phyloP scores from a whole-genome alignment of 192 early-diverging fungal species.

The Coemansia sp. region DNA sequence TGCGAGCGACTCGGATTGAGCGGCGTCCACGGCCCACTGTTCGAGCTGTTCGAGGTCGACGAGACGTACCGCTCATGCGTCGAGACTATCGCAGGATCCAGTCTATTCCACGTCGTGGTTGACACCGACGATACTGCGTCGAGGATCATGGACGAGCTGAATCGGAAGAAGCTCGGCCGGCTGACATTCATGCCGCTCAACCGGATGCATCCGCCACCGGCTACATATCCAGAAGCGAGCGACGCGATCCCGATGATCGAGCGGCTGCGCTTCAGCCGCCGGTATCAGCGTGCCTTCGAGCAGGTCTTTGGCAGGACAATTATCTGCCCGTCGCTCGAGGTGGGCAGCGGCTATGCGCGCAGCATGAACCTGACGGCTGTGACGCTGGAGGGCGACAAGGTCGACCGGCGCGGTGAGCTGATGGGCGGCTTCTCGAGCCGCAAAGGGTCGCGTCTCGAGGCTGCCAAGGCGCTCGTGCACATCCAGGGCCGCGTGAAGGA shows the following conservation, averaged over 20 bases:
- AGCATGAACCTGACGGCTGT: constrained; percentile 78
- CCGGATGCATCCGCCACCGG: constrained; percentile 64
- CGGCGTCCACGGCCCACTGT: constrained; percentile 90
- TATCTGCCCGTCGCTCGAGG: constrained; percentile 80
- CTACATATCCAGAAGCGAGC: constrained; percentile 63
- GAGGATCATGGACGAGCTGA: constrained; percentile 58
- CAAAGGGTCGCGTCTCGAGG: constrained; percentile 71
- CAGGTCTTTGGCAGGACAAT: constrained; percentile 93
- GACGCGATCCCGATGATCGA: constrained; percentile 84
- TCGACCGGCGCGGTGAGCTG: constrained; percentile 89
- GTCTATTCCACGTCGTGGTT: constrained; percentile 95
- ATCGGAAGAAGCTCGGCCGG: constrained; percentile 67
- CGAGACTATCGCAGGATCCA: constrained; percentile 81
- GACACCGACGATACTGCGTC: constrained; percentile 92
- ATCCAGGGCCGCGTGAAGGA: constrained; percentile 17
- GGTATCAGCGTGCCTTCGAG: constrained; percentile 73
- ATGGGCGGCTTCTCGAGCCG: constrained; percentile 86
- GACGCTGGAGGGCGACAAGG: constrained; percentile 89
- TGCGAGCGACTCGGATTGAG: constrained; percentile 60
- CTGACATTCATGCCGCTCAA: constrained; percentile 97
- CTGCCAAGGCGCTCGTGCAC: constrained; percentile 61
- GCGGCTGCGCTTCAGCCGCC: constrained; percentile 71
- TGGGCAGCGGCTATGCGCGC: constrained; percentile 76
- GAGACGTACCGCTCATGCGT: constrained; percentile 81
- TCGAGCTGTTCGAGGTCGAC: constrained; percentile 89